A percentile compares a stretch with the other conserved stretches of the same genome.
Evolutionary conservation across 306 rosid species (phyloP).

Genomic region (Ormosia emarginata): DNA sequence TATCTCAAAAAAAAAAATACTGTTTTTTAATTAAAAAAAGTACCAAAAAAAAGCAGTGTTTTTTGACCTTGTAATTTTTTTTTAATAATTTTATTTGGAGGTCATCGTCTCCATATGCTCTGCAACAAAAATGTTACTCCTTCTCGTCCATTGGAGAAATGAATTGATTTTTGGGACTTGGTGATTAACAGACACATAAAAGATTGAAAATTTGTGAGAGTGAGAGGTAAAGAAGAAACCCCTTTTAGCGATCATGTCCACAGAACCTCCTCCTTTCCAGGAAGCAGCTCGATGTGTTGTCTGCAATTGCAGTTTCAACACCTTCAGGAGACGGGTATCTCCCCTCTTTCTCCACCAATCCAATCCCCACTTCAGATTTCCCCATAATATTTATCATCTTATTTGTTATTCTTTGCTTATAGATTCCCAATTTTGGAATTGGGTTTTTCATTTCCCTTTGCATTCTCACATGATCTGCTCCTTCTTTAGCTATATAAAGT

Average conservation of each 20-base stretch:
- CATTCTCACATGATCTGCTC: background rate
- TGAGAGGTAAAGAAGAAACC: background rate
- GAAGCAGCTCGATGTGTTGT: conserved; percentile 92
- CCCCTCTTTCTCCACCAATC: background rate
- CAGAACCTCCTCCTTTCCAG: conserved; percentile 84
- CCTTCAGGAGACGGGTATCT: conserved; percentile 89
- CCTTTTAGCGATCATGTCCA: conserved; percentile 35
- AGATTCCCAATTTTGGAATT: background rate
- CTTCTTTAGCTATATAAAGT: conserved; percentile 1
- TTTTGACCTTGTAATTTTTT: too few species aligned
- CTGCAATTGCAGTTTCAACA: conserved; percentile 92
- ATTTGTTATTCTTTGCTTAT: background rate
- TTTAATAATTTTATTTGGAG: background rate
- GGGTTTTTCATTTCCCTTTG: background rate
- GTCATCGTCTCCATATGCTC: background rate
- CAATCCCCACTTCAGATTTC: background rate
- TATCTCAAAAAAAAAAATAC: too few species aligned
- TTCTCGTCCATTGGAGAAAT: conserved; percentile 4
- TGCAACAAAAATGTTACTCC: background rate
- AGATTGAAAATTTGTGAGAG: background rate
- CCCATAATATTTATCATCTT: background rate
- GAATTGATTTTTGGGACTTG: conserved; percentile 4
- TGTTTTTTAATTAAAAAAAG: too few species aligned
- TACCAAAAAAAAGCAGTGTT: too few species aligned
- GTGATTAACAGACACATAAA: background rate